These are phyloP conservation scores for Pythium chondricola DNA, from an alignment of 352 stramenopile genomes.

Conservation along the genomic window DNA sequence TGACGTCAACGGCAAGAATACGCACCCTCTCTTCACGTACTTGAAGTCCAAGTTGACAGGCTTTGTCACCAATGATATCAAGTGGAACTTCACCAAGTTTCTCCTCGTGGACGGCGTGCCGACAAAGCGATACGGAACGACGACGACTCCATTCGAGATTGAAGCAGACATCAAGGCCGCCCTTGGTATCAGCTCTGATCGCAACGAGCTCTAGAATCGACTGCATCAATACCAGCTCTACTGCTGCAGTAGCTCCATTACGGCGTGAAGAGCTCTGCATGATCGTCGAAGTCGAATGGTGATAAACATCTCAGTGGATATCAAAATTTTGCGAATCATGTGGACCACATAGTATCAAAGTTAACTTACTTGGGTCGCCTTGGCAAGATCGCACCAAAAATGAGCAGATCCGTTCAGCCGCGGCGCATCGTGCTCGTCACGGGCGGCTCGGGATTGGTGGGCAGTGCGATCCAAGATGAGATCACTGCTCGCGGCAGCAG, in stretches of 20 bases:
- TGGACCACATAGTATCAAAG: too few relatives aligned
- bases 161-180: slow-evolving; percentile 60
- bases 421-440: slow-evolving; percentile 89
- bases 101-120: slow-evolving; percentile 69
- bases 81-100: slow-evolving; percentile 90
- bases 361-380: too few relatives aligned
- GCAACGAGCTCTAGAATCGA: too few relatives aligned
- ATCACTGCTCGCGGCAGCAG: slow-evolving; percentile 12
- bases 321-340: too few relatives aligned
- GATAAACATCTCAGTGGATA: too few relatives aligned
- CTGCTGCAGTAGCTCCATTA: too few relatives aligned
- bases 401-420: too few relatives aligned
- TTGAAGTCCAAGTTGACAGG: slow-evolving; percentile 68
- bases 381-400: too few relatives aligned
- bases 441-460: slow-evolving; percentile 94
- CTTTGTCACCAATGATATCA: slow-evolving; percentile 71
- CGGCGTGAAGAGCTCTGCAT: too few relatives aligned
- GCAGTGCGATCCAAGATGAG: slow-evolving; percentile 63
- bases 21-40: slow-evolving; percentile 88
- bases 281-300: too few relatives aligned
- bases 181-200: too few relatives aligned
- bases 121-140: slow-evolving; percentile 60
- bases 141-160: slow-evolving; percentile 55
- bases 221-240: too few relatives aligned
- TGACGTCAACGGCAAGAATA: slow-evolving; percentile 90